phyloP scores from a whole-genome alignment of 495 filamentous ascomycete species.

The Sabuloglossum arenarium region DNA sequence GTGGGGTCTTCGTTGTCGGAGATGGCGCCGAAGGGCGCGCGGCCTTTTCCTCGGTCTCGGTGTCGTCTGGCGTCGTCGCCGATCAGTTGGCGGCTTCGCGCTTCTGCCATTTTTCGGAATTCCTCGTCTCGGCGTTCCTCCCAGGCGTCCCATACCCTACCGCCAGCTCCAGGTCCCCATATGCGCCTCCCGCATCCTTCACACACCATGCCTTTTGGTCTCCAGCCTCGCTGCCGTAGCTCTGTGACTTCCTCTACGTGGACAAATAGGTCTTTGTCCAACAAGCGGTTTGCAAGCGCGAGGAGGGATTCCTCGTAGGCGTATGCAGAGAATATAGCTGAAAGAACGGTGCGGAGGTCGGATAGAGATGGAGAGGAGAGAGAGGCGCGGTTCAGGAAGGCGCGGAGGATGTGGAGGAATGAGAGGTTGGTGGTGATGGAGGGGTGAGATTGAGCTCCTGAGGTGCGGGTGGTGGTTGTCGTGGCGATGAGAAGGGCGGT shows the following conservation, averaged over 20 bases:
- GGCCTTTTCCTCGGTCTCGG: conserved; percentile 2
- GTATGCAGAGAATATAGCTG: conserved; percentile 85
- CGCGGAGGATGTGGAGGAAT: conserved; percentile 75
- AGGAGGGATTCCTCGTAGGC: conserved; percentile 81
- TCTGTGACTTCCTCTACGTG: conserved; percentile 55
- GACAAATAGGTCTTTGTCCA: conserved; percentile 78
- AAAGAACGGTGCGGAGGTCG: conserved; percentile 65
- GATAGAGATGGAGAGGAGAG: conserved; percentile 64
- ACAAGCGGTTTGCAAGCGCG: conserved; percentile 58
- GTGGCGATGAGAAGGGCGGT: conserved; percentile 44
- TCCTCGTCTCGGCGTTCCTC: conserved; percentile 32
- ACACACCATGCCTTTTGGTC: conserved; percentile 65
- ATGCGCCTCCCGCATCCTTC: conserved; percentile 64
- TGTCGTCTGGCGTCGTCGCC: neutral
- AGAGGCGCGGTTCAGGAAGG: conserved; percentile 72
- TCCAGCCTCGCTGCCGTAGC: conserved; percentile 74
- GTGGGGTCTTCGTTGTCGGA: neutral
- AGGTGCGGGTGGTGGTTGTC: conserved; percentile 14
- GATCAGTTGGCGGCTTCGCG: neutral
- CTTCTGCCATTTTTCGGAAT: conserved; percentile 6
- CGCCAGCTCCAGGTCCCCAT: conserved; percentile 77
- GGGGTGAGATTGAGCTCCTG: conserved; percentile 14
- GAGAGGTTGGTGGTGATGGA: conserved; percentile 31
- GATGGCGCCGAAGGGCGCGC: neutral
- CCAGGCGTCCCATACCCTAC: conserved; percentile 64